Percentiles rank a stretch among this genome's conserved stretches.
Evolutionary conservation across 257 asterid genomes (phyloP).

Genomic region (Nicotiana sylvestris): DNA sequence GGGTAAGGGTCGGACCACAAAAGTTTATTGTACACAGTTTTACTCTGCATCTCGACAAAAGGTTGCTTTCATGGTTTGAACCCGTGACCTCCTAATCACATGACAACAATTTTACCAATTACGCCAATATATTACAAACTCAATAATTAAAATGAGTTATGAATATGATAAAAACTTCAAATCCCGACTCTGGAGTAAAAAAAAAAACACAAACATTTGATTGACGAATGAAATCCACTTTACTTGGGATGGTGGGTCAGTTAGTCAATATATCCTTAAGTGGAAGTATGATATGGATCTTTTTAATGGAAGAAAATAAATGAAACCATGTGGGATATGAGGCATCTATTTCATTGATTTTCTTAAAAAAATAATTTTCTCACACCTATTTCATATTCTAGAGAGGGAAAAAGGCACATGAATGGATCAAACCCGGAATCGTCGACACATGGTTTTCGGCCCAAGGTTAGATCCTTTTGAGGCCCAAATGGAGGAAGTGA

Average conservation of each 20-base stretch:
- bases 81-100: no score
- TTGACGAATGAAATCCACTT: not conserved
- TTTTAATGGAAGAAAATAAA: not conserved
- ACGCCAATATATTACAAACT: no score
- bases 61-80: no score
- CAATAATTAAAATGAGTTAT: no score
- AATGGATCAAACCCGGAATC: not conserved
- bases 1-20: no score
- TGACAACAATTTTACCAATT: no score
- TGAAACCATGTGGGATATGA: not conserved
- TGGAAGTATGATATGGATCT: constrained; percentile 3
- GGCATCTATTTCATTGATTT: not conserved
- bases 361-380: not conserved
- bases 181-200: no score
- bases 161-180: no score
- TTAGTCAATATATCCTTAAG: not conserved
- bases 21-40: no score
- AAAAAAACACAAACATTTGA: not conserved
- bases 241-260: not conserved
- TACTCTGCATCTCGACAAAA: no score
- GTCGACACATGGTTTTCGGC: not conserved
- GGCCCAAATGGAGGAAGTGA: not conserved
- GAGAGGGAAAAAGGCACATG: not conserved
- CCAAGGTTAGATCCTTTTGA: not conserved
- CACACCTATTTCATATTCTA: not conserved